Evolutionary conservation across 805 yeast genomes (phyloP), one percentile per base, ranked within the genome.

Genomic region (Debaryomyces castellii): DNA sequence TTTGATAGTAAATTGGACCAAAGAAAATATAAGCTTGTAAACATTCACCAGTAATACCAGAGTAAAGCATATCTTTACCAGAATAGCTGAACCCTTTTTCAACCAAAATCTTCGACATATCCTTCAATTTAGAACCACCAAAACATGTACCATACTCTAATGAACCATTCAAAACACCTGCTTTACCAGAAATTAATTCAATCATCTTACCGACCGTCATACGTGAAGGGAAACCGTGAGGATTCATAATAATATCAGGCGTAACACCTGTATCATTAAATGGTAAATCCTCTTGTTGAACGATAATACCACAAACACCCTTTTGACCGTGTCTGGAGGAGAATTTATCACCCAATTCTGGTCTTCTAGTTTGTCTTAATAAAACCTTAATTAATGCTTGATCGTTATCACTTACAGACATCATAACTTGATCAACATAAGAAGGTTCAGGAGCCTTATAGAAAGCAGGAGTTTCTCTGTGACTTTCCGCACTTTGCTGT

Each of bases 161-260:
- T 2, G 87, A 62, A 3, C 99, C 99, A 57, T 89, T 87, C 55
- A 94, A 69, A 33, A 94, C 97, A 64, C 99, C 99, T 0, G 98
- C 99, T 63, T 94, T 94, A 55, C 99, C 99, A 25, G 96, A 87
- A 20, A 94, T 87, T 51, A 92, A 76, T 67, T 94, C 99, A 54
- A 94, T 82, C 98, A 94, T 92, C 69, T 94, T 94, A 48, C 99
- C 99, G 16, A 94, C 98, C 33, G 99, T 94, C 99, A 94, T 94
- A 80, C 99, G 96, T 28, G 98, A 92, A 51, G 99, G 99, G 85
- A 92, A 94, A 73, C 97, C 99, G 66, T 92, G 99, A 1, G 99
- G 99, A 62, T 92, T 92, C 97, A 92, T 92, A 60, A 92, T 92
- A 53, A 92, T 91, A 71, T 92, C 99, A 0, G 99, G 99, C 3